Evolutionary conservation across 2,329 filamentous ascomycete species (phyloP), one percentile per base, ranked within the genome.

Genomic region (Pseudogymnoascus sp.): DNA sequence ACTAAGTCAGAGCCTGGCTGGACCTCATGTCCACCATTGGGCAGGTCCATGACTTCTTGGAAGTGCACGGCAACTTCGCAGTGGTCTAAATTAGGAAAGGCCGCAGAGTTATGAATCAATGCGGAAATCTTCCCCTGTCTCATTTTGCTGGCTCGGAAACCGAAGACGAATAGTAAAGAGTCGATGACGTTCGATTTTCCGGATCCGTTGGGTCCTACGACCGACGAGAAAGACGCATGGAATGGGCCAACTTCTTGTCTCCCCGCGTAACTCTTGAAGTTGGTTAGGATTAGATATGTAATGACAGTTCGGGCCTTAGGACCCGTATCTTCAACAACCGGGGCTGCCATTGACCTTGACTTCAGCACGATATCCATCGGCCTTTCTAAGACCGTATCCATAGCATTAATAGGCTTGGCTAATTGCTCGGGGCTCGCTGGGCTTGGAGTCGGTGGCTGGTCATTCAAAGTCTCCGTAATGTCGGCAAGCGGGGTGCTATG

Each of bases 181-280:
- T 99, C 94, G 71, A 99, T 99, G 65, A 99, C 95, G 69, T 99
- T 99, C 21, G 94, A 97, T 74, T 99, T 99, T 63, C 94, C 94
- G 8, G 94, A 99, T 64, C 94, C 94, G 73, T 99, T 99, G 58
- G 95, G 94, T 0, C 94, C 95, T 8, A 99, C 94, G 1, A 99
- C 94, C 0, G 94, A 97, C 1, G 94, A 97, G 76, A 99, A 99
- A 0, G 94, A 99, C 1, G 90, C 84, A 73, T 99, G 94, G 73
- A 99, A 99, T 0, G 94, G 94, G 0, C 94, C 94, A 63, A 99
- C 94, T 75, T 96, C 88, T 74, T 99, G 94, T 64, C 89, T 82
- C 3, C 94, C 94, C 13, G 94, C 94, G 73, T 99, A 99, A 77
- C 93, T 97, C 78, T 99, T 99, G 84, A 99, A 99, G 75, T 99